Percentiles rank a stretch among this genome's conserved stretches.
These are phyloP conservation scores for Biscutella laevigata DNA, from an alignment of 441 rosid species.

Conservation along the genomic window DNA sequence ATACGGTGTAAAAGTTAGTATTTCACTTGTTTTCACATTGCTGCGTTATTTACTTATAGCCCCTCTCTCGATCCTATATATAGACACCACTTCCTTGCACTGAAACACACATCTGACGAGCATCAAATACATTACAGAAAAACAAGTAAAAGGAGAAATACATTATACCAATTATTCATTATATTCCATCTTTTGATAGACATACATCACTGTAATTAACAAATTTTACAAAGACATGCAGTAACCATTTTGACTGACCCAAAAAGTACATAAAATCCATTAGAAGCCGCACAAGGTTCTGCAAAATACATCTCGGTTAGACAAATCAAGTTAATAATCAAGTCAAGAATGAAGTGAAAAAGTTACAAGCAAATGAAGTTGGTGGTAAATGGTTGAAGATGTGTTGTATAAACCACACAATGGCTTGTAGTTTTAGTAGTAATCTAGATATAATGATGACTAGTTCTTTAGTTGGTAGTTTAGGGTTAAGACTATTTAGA, in stretches of 20 bases:
- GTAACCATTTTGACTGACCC: slow-evolving; percentile 56
- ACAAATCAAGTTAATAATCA: no score
- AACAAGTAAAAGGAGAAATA: slow-evolving; percentile 5
- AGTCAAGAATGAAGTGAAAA: no score
- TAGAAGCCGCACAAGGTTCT: slow-evolving; percentile 90
- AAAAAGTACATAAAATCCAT: slow-evolving; percentile 98
- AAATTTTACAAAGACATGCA: slow-evolving; percentile 13
- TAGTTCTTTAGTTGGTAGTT: no score
- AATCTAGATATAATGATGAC: no score
- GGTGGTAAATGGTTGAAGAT: no score
- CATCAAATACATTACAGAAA: slow-evolving; percentile 92
- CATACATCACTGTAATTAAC: background rate
- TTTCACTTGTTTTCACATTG: slow-evolving; percentile 15
- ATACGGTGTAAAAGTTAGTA: slow-evolving; percentile 13
- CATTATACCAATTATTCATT: background rate
- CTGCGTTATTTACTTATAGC: slow-evolving; percentile 56
- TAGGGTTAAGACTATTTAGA: no score
- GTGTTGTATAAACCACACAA: no score
- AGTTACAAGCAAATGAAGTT: no score
- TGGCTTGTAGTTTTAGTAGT: no score
- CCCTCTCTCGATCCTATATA: slow-evolving; percentile 87
- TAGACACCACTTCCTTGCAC: slow-evolving; percentile 94
- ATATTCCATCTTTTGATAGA: slow-evolving; percentile 2
- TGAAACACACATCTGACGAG: slow-evolving; percentile 93
- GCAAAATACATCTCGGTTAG: slow-evolving; percentile 36